Conservation (phyloP, 83 land plant genomes). For the Diphasiastrum complanatum region DNA sequence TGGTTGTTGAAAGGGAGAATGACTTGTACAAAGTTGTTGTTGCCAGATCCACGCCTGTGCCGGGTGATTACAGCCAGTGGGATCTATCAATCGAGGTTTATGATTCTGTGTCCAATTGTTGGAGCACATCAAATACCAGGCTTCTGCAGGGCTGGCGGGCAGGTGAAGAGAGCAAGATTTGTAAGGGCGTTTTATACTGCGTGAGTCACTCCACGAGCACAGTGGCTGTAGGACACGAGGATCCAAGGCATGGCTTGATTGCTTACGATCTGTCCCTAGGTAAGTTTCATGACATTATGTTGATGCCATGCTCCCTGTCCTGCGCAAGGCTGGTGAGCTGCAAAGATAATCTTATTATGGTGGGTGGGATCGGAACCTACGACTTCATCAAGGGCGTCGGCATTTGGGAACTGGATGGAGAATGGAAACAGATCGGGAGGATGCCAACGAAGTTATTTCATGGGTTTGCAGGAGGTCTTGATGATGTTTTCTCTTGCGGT, state of each 20-base stretch:
- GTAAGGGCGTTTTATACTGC: conserved; percentile 63
- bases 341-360: conserved; percentile 63
- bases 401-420: conserved; percentile 55
- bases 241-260: conserved; percentile 49
- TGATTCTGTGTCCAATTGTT: conserved; percentile 41
- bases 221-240: conserved; percentile 32
- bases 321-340: conserved; percentile 77
- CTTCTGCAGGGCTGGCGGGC: conserved; percentile 69
- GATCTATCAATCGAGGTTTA: conserved; percentile 57
- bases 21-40: conserved; percentile 42
- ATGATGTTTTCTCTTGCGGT: conserved; percentile 77
- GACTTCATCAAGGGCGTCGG: conserved; percentile 79
- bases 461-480: conserved; percentile 74
- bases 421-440: conserved; percentile 60
- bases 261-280: conserved; percentile 41
- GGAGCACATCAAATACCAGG: conserved; percentile 45
- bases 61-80: conserved; percentile 61
- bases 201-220: conserved; percentile 58
- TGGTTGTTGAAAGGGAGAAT: conserved; percentile 42
- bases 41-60: conserved; percentile 62
- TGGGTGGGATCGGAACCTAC: conserved; percentile 77
- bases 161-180: conserved; percentile 73
- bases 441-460: conserved; percentile 78
- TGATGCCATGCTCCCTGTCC: conserved; percentile 68
- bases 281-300: conserved; percentile 31